Evolutionary conservation across 148 eudicot genomes (phyloP), one percentile per base, ranked within the genome.

Genomic region (Salicornia ramosissima): DNA sequence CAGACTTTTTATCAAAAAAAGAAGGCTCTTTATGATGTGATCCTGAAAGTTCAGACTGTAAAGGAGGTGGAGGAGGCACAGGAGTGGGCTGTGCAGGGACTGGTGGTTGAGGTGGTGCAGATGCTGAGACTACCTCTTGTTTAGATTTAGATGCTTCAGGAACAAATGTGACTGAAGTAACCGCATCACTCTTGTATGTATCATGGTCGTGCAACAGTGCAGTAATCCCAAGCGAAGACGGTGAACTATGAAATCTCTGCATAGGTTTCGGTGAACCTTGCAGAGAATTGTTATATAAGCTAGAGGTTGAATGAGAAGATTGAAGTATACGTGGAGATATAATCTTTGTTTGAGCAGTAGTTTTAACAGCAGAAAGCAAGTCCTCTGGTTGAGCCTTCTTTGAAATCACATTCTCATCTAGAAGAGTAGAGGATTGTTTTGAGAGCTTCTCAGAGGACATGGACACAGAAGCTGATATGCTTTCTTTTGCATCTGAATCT

Each of bases 171-270:
- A 19, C 80, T 68, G 77, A 78, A 62, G 74, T 43, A 62, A 53
- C 64, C 39, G 62, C 69, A 50, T 79, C 82, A 68, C 42, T 64
- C 51, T 72, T 75, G 13, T 70, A 74, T 49, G 76, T 71, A 70
- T 64, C 74, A 72, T 83, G 82, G 49, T 88, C 95, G 9, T 80
- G 85, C 80, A 90, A 74, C 66, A 91, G 80, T 33, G 95, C 87
- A 11, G 88, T 85, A 61, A 91, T 91, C 59, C 97, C 97, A 33
- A 91, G 79, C 28, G 79, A 69, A 40, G 88, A 85, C 31, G 89
- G 78, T 75, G 84, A 77, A 80, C 83, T 75, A 26, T 81, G 83
- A 71, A 81, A 90, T 74, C 89, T 85, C 64, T 85, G 79, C 64
- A 82, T 54, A 47, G 84, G 62, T 70, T 69, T 69, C 29, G 88